Base-by-base conservation (phyloP, 495 filamentous ascomycete genomes). In the Hypomontagnella submonticulosa region DNA sequence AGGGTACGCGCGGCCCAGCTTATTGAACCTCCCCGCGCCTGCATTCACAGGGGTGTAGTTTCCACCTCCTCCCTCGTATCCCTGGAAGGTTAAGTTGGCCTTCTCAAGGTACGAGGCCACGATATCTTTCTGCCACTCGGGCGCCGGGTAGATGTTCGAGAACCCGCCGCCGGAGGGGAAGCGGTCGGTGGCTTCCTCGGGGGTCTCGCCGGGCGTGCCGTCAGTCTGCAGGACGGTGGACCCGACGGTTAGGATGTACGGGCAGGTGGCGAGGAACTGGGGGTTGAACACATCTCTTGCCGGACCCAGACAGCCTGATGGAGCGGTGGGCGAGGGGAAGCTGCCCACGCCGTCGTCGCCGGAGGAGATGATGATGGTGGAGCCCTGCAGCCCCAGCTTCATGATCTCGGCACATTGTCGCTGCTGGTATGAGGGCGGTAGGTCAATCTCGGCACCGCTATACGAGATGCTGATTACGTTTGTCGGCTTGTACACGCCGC, bases 381-480 rank as follows among this genome's bases (percentile, higher is more conserved):
- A 79, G 9, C 88, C 88, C 57, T 84, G 83, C 18, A 90, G 76
- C 2, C 82, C 87, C 5, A 90, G 85, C 76, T 90, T 90, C 77
- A 90, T 81, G 67, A 81, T 67, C 76, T 79, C 76, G 34, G 69
- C 59, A 69, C 77, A 80, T 61, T 80, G 76, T 3, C 79, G 71
- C 50, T 70, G 68, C 62, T 77, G 69, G 61, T 80, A 81, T 13
- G 55, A 69, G 7, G 53, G 57, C 0, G 77, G 75, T 20, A 77
- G 73, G n/a, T 71, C 64, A 23, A 66, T 52, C 51, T 81, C 76
- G 12, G 70, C 66, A 12, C 76, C 75, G 40, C 71, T 73, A 68
- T 81, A 81, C 19, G 71, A 75, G 69, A 81, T 77, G 49, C 70
- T 70, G 53, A 81, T 73, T 0, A 80, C 76, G 61, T 75, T 70